phyloP scores from a whole-genome alignment of 306 rosid genomes.

The Medicago ruthenica region DNA sequence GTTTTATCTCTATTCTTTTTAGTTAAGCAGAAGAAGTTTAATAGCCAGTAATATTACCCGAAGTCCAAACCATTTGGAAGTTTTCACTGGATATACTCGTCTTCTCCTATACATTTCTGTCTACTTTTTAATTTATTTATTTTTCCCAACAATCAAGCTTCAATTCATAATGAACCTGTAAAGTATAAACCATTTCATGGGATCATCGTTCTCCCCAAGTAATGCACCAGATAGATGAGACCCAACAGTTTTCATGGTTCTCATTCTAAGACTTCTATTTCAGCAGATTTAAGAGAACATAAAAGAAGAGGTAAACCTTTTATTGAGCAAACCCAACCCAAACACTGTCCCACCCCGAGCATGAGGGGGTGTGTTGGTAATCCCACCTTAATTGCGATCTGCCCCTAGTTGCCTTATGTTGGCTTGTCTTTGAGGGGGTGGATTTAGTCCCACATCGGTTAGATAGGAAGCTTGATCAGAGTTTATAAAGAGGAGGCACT shows the following conservation, averaged over 20 bases:
- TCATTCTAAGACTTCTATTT: conserved; percentile 25
- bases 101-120: conserved; percentile 17
- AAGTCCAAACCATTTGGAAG: not conserved
- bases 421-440: no score
- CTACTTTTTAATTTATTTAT: not conserved
- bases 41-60: no score
- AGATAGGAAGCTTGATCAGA: no score
- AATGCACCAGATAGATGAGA: conserved; percentile 16
- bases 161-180: not conserved
- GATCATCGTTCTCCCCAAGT: conserved; percentile 16
- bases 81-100: conserved; percentile 12
- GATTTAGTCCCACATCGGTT: no score
- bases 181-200: conserved; percentile 17
- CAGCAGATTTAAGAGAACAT: conserved; percentile 11
- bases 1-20: no score
- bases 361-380: no score
- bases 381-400: no score
- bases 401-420: no score
- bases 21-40: no score
- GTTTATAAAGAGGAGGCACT: no score
- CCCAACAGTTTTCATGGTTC: not conserved
- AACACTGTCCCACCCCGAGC: no score
- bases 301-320: not conserved
- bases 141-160: conserved; percentile 13
- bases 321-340: conserved; percentile 27